Percentiles rank a stretch among this genome's conserved stretches.
Evolutionary conservation across 306 rosid genomes (phyloP).

Genomic region (Cucumis melo): DNA sequence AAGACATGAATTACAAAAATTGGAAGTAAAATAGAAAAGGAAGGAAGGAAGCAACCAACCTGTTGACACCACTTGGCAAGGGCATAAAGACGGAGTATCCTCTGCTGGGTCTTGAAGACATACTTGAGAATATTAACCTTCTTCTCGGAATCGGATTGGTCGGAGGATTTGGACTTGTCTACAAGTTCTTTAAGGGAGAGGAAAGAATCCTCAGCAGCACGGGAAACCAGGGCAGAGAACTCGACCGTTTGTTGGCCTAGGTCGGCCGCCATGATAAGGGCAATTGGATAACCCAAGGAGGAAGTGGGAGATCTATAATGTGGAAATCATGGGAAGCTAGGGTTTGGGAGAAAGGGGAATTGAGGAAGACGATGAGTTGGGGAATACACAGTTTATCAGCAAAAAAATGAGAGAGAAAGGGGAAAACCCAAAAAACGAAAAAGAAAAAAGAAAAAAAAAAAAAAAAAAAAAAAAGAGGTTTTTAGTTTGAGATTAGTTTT

Average conservation of each 20-base stretch:
- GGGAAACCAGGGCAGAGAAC: constrained; percentile 59
- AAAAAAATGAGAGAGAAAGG: background rate
- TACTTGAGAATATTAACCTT: constrained; percentile 71
- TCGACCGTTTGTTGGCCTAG: constrained; percentile 95
- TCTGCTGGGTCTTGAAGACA: constrained; percentile 82
- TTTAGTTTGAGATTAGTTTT: background rate
- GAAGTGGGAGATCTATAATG: constrained; percentile 13
- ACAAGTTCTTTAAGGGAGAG: constrained; percentile 61
- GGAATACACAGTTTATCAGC: background rate
- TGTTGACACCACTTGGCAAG: constrained; percentile 96
- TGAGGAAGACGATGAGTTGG: constrained; percentile 2
- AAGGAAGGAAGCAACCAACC: constrained; percentile 12
- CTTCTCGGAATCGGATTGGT: constrained; percentile 71
- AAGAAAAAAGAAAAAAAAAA: too few relatives aligned
- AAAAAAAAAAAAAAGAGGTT: background rate
- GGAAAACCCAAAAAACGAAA: too few relatives aligned
- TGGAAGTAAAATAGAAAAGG: background rate
- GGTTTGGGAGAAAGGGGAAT: constrained; percentile 2
- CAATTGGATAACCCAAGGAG: background rate
- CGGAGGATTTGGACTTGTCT: constrained; percentile 58
- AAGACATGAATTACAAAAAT: background rate
- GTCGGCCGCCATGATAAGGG: constrained; percentile 58
- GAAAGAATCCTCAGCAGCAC: constrained; percentile 80
- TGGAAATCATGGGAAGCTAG: constrained; percentile 15
- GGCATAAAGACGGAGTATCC: constrained; percentile 92